Base-by-base conservation (phyloP, 192 early-diverging fungal genomes). In the Thoreauomyces humboldtii region DNA sequence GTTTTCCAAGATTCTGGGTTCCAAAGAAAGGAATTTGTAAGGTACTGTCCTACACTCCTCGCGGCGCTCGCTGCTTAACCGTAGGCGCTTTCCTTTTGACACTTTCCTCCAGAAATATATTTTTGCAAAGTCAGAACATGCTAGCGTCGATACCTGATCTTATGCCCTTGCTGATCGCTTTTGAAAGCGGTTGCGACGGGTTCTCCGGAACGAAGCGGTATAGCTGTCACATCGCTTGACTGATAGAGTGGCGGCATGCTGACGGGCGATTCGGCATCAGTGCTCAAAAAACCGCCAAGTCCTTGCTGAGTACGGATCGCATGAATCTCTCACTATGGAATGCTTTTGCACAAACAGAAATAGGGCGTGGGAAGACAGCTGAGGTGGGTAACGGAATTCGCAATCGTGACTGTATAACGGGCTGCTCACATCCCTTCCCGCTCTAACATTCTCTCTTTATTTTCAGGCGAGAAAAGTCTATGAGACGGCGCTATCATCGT, bases 281-380 rank as follows among this genome's bases (percentile, higher is more conserved):
- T 19, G 73, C 74, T 3, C 35, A 71, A 25, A 74, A 77, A 55
- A 15, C 47, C 4, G 75, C 65, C 35, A 80, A 80, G 31, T 11
- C 2, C 2, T 32, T 74, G n/a, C 44, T 80, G 63, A 77, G 77
- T 46, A 64, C 25, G 0, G 65, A 77, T 36, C 48, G 71, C 15
- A 67, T 64, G 70, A 77, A 80, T 63, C 50, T 80, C 31, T 15
- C 33, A 3, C 47, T 80, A 12, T 80, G 78, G 78, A 56, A 59
- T 22, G 42, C 59, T 9, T 80, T 77, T 65, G 74, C 75, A 3
- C 48, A 60, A 41, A 43, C 72, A 27, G 75, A 75, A 38, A 33
- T 50, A 14, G 33, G 15, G 44, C 12, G 59, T 31, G 73, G 73
- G 25, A 74, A 73, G 17, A 6, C 38, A 3, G 67, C 56, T 37